Percentiles rank a stretch among this genome's conserved stretches.
These are phyloP conservation scores for Pichia exigua DNA, from an alignment of 805 yeast genomes.

Conservation along the genomic window DNA sequence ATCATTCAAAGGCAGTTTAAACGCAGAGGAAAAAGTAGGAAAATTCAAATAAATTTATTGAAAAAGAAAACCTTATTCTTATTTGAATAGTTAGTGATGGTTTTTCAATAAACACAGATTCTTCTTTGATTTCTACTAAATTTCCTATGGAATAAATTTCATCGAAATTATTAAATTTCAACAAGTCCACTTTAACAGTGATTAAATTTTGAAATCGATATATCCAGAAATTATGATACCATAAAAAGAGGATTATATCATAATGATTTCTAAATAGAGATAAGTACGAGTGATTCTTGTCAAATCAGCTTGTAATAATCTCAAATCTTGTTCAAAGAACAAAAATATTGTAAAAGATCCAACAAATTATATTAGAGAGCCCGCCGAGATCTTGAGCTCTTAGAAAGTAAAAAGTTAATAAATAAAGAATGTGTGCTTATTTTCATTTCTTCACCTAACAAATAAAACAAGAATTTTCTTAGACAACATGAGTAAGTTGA, in stretches of 20 bases:
- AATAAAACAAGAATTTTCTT: neutral
- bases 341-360: neutral
- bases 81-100: neutral
- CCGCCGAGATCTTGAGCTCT: constrained; percentile 9
- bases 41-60: constrained; percentile 6
- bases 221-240: constrained; percentile 8
- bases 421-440: neutral
- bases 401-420: neutral
- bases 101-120: constrained; percentile 2
- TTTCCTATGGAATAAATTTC: constrained; percentile 31
- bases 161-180: neutral
- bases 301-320: constrained; percentile 26
- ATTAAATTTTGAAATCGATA: neutral
- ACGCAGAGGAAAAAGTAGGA: constrained; percentile 30
- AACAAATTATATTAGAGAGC: constrained; percentile 9
- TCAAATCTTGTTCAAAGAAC: constrained; percentile 22
- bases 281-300: constrained; percentile 24
- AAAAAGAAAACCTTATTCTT: neutral
- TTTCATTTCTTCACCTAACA: neutral
- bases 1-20: constrained; percentile 24
- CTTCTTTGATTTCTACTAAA: constrained; percentile 11
- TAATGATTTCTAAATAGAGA: constrained; percentile 23
- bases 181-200: constrained; percentile 4
- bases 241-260: constrained; percentile 19
- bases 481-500: neutral